Evolutionary conservation across 2,329 filamentous ascomycete genomes (phyloP).

Genomic region (Teratosphaeria destructans): DNA sequence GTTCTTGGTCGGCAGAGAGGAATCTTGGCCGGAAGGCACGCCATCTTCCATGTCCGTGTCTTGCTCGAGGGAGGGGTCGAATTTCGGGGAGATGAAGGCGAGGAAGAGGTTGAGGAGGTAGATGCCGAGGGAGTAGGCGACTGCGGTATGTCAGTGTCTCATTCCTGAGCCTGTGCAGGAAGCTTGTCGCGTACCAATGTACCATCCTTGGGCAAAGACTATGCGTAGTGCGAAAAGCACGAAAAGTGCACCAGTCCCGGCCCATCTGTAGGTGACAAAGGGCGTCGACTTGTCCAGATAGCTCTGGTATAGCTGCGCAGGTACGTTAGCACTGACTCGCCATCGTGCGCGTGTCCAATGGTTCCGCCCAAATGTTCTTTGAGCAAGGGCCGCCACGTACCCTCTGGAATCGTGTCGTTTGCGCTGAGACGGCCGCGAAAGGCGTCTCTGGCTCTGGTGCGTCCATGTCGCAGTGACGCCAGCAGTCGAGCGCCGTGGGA

Average conservation of each 20-base stretch:
- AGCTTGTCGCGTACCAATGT: conserved; percentile 62
- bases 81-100: conserved; percentile 95
- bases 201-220: conserved; percentile 91
- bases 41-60: conserved; percentile 97
- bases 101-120: conserved; percentile 99
- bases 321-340: neutral
- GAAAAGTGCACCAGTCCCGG: conserved; percentile 66
- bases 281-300: conserved; percentile 91
- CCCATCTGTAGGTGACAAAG: conserved; percentile 81
- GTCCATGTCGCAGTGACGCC: conserved; percentile 54
- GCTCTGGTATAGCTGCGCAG: conserved; percentile 73
- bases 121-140: conserved; percentile 94
- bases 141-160: conserved; percentile 35
- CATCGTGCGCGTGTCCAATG: neutral
- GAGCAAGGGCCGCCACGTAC: conserved; percentile 39
- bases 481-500: neutral
- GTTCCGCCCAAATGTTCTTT: neutral
- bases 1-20: conserved; percentile 79
- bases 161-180: neutral
- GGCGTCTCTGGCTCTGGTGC: conserved; percentile 81
- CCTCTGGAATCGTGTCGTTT: conserved; percentile 65
- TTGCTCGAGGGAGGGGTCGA: conserved; percentile 90
- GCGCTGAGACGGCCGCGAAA: conserved; percentile 79
- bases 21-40: conserved; percentile 43
- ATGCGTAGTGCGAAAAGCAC: conserved; percentile 81